Percentiles rank a stretch among this genome's conserved stretches.
Conservation (phyloP, 495 filamentous ascomycete species). For the Neurospora intermedia region DNA sequence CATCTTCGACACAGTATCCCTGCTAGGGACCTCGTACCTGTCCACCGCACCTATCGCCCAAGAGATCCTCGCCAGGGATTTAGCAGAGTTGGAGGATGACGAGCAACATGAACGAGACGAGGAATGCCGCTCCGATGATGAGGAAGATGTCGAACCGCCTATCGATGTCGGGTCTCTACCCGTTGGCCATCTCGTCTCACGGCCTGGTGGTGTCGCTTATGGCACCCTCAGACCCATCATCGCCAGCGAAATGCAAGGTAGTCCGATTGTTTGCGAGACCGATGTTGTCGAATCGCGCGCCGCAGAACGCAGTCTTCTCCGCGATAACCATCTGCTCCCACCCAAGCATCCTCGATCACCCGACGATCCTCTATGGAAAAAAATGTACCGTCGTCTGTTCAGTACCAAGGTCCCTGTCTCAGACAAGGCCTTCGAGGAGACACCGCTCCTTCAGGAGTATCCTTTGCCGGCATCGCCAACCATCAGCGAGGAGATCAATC, state of each 20-base stretch:
- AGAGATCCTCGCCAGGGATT: conserved; percentile 56
- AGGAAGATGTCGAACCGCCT: conserved; percentile 21
- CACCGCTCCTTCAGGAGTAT: background rate
- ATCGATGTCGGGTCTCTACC: conserved; percentile 23
- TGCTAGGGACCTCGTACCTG: conserved; percentile 31
- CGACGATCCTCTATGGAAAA: conserved; percentile 8
- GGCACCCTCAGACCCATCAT: conserved; percentile 40
- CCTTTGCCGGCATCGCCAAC: conserved; percentile 7
- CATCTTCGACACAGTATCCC: conserved; percentile 17
- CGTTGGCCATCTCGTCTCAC: conserved; percentile 45
- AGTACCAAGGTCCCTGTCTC: conserved; percentile 41
- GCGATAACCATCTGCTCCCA: conserved; percentile 66
- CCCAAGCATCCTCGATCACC: conserved; percentile 41
- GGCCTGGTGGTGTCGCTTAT: conserved; percentile 54
- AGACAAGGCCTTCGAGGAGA: background rate
- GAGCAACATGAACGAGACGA: conserved; percentile 18
- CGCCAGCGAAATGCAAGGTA: conserved; percentile 37
- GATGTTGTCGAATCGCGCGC: conserved; percentile 43
- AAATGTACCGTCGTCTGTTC: conserved; percentile 31
- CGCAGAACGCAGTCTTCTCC: conserved; percentile 64
- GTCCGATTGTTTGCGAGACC: conserved; percentile 43
- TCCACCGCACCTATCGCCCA: conserved; percentile 46
- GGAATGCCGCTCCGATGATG: conserved; percentile 6
- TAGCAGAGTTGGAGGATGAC: conserved; percentile 46
- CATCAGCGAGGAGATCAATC: conserved; percentile 17